Conservation (phyloP, 768 basidiomycete species). For the Tulasnella sp. region DNA sequence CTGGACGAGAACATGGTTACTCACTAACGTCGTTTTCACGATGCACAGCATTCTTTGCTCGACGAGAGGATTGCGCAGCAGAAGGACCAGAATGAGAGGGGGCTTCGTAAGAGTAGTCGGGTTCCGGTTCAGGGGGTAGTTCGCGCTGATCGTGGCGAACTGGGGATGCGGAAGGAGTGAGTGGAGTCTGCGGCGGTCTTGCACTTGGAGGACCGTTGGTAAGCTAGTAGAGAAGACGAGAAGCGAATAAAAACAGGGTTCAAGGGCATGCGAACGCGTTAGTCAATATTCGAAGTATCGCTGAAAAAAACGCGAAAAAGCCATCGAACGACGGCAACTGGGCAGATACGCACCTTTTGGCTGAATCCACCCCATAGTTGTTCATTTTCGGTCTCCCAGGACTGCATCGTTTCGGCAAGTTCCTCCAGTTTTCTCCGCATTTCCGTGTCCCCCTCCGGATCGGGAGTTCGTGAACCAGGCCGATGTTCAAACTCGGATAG, state of each 20-base stretch:
- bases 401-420: constrained; percentile 57
- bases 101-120: neutral
- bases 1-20: constrained; percentile 26
- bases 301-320: constrained; percentile 4
- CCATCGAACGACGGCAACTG: neutral
- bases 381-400: constrained; percentile 72
- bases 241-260: neutral
- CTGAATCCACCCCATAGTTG: constrained; percentile 60
- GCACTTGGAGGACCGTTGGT: neutral
- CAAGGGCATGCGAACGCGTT: neutral
- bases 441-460: constrained; percentile 50
- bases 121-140: constrained; percentile 9
- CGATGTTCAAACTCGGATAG: constrained; percentile 45
- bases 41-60: constrained; percentile 86
- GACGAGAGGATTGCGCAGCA: constrained; percentile 66
- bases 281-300: neutral
- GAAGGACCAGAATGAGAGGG: constrained; percentile 40
- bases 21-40: constrained; percentile 78
- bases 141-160: neutral
- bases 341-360: constrained; percentile 39
- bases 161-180: constrained; percentile 4
- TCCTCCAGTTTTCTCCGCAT: constrained; percentile 65
- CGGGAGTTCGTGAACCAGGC: constrained; percentile 40
- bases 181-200: neutral
- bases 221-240: neutral